These are phyloP conservation scores for Aspergillus terreus DNA, from an alignment of 2,329 filamentous ascomycete species.

Conservation along the genomic window DNA sequence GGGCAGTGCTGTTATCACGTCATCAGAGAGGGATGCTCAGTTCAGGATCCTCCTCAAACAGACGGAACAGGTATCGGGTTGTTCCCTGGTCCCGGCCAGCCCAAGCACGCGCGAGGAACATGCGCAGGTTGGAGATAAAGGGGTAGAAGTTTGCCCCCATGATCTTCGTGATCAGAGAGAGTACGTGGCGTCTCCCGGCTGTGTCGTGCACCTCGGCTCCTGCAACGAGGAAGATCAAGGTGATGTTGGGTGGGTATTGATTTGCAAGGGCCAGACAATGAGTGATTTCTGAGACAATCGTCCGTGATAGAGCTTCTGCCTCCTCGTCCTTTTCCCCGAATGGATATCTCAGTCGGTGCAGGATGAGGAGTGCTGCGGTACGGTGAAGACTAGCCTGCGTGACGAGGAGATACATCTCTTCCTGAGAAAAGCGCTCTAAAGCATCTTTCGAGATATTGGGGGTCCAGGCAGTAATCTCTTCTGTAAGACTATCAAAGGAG, in stretches of 20 bases:
- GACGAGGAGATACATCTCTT: not conserved
- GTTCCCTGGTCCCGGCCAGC: not conserved
- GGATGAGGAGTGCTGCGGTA: not conserved
- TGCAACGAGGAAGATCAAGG: not conserved
- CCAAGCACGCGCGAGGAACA: not conserved
- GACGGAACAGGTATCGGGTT: not conserved
- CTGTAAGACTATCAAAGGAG: not conserved
- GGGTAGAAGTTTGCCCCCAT: not conserved
- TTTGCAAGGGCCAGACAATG: not conserved
- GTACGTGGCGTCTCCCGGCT: not conserved
- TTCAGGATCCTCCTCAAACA: not conserved
- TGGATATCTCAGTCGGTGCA: not conserved
- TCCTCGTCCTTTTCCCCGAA: not conserved
- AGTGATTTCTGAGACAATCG: not conserved
- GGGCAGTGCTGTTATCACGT: not conserved
- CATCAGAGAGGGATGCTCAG: constrained; percentile 2
- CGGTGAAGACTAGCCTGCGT: not conserved
- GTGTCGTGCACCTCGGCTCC: not conserved
- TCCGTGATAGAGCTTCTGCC: not conserved
- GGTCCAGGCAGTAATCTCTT: not conserved
- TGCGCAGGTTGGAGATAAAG: not conserved
- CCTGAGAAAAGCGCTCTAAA: not conserved
- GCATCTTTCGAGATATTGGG: not conserved
- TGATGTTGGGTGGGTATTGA: constrained; percentile 1
- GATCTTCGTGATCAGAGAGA: not conserved